Evolutionary conservation across 2,329 filamentous ascomycete genomes (phyloP), one percentile per base, ranked within the genome.

Genomic region (Ophiostoma triangulosporum): DNA sequence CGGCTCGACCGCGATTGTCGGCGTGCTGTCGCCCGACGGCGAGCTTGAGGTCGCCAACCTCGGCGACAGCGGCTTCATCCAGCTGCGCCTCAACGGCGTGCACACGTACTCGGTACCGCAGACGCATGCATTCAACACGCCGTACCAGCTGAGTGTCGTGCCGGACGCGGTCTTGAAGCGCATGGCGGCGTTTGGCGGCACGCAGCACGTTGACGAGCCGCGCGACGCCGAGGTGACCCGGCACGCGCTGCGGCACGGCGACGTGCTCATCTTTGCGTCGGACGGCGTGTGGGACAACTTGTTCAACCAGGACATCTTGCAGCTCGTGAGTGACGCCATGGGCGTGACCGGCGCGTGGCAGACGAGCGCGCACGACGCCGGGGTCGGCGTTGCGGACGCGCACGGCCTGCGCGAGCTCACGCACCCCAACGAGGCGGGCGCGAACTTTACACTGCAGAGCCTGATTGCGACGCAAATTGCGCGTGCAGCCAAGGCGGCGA

Each of bases 271-370:
- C 17, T 86, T 98, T 60, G 93, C 89, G 1, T 95, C 89, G 0
- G 93, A 98, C 67, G 93, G 93, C 4, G 85, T 97, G 4, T 93
- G 93, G 78, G 93, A 98, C 67, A 98, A 98, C 62, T 74, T 98
- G 31, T 93, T 88, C 63, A 86, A 89, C 62, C 86, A 95, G 63
- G 89, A 98, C 60, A 84, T 94, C 29, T 75, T 98, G 12, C 80
- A 82, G 56, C 81, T 94, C 51, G 82, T 91, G 26, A 91, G 84
- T 59, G 75, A 77, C 49, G 74, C 82, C 27, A 95, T 98, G 88
- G 73, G 81, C 32, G 71, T 76, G 14, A 72, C 75, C 4, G 84
- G 84, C 3, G 89, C 87, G 0, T 96, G 90, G 89, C 72, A 77
- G 20, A 74, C 75, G 60, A 78, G 77, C 1, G 31, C 35, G 20